These are phyloP conservation scores for Imleria badia DNA, from an alignment of 768 basidiomycete genomes.

Conservation along the genomic window DNA sequence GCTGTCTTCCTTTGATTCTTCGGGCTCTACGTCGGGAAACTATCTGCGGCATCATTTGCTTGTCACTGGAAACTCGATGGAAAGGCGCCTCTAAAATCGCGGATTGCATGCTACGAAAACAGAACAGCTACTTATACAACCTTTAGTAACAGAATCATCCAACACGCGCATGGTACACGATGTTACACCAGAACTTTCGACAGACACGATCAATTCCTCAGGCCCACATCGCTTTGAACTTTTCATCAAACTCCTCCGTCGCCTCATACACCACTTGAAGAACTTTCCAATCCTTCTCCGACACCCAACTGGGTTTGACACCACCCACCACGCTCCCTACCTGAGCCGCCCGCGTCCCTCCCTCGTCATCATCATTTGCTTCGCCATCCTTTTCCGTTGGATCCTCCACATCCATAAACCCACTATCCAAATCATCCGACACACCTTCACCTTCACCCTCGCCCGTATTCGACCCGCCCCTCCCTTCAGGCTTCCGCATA, in stretches of 20 bases:
- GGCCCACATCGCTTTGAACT: constrained; percentile 67
- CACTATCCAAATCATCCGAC: constrained; percentile 32
- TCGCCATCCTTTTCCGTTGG: constrained; percentile 25
- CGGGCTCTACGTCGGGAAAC: too few species aligned
- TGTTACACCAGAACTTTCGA: not conserved
- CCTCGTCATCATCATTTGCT: constrained; percentile 22
- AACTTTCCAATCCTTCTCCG: constrained; percentile 53
- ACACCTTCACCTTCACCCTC: constrained; percentile 7
- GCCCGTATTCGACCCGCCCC: constrained; percentile 15
- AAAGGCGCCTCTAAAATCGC: too few species aligned
- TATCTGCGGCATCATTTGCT: too few species aligned
- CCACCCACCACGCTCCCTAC: constrained; percentile 10
- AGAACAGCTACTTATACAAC: not conserved
- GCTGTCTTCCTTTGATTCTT: too few species aligned
- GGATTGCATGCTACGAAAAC: too few species aligned
- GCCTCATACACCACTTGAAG: constrained; percentile 48
- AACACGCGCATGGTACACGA: not conserved
- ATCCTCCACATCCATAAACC: constrained; percentile 30
- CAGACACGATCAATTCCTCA: constrained; percentile 8
- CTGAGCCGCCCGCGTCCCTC: constrained; percentile 5
- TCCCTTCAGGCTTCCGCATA: constrained; percentile 27
- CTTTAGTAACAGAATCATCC: not conserved
- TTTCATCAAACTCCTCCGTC: constrained; percentile 51
- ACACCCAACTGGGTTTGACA: constrained; percentile 38
- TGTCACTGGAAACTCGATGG: too few species aligned